Percentiles rank a stretch among this genome's conserved stretches.
Conservation (phyloP, 257 asterid species). For the Scutellaria barbata region DNA sequence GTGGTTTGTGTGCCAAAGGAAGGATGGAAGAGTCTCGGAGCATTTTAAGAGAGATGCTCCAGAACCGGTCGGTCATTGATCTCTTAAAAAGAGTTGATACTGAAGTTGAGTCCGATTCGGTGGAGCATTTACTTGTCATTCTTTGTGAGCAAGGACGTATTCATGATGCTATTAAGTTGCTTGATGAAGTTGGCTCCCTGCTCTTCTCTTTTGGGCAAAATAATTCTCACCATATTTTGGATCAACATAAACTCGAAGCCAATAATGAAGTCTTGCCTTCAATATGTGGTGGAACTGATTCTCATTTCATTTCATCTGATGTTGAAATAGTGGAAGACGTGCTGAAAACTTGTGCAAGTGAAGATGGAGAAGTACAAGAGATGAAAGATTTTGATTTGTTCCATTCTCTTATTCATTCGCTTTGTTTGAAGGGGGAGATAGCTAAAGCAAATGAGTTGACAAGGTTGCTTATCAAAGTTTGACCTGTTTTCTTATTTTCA, state of each 20-base stretch:
- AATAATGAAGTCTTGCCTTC: constrained; percentile 28
- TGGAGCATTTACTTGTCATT: constrained; percentile 54
- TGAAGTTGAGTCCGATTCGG: constrained; percentile 65
- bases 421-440: constrained; percentile 72
- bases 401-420: constrained; percentile 58
- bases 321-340: constrained; percentile 33
- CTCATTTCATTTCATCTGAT: constrained; percentile 31
- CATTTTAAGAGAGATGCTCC: constrained; percentile 85
- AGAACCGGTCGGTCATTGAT: constrained; percentile 52
- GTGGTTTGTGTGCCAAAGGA: constrained; percentile 86
- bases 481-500: constrained; percentile 35
- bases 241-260: constrained; percentile 34
- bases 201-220: constrained; percentile 48
- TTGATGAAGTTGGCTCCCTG: constrained; percentile 65
- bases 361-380: constrained; percentile 42
- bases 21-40: constrained; percentile 93
- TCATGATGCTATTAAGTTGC: constrained; percentile 70
- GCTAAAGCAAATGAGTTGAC: constrained; percentile 66
- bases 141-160: constrained; percentile 86
- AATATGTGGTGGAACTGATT: constrained; percentile 28
- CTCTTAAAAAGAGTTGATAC: constrained; percentile 53
- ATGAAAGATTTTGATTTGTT: constrained; percentile 60
- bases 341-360: constrained; percentile 24
- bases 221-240: constrained; percentile 31
- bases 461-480: constrained; percentile 47